A percentile compares a stretch with the other conserved stretches of the same genome.
phyloP scores from a whole-genome alignment of 2,329 filamentous ascomycete species.

The Saccharata proteae region DNA sequence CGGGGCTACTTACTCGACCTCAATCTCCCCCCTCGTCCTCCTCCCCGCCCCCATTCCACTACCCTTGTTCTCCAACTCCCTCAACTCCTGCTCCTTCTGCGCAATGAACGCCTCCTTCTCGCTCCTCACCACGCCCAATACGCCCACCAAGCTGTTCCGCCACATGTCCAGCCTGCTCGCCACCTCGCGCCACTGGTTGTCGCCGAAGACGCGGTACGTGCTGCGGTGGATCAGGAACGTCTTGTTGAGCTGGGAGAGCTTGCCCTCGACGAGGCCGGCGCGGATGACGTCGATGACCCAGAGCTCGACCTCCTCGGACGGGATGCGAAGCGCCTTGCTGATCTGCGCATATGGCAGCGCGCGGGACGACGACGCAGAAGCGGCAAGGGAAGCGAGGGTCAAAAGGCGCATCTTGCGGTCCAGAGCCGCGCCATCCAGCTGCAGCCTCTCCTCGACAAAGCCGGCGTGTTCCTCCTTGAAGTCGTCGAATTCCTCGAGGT shows the following conservation, averaged over 20 bases:
- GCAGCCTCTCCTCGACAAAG: slow-evolving; percentile 67
- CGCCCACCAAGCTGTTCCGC: slow-evolving; percentile 32
- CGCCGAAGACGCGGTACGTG: slow-evolving; percentile 54
- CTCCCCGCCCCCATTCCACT: neutral
- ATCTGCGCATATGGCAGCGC: slow-evolving; percentile 84
- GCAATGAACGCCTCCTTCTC: slow-evolving; percentile 15
- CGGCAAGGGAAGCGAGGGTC: slow-evolving; percentile 81
- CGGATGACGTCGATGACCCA: slow-evolving; percentile 99
- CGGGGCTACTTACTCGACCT: no score
- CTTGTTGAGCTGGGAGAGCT: slow-evolving; percentile 82
- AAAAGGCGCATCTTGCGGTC: slow-evolving; percentile 94
- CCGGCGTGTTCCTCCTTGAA: slow-evolving; percentile 85
- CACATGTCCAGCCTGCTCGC: slow-evolving; percentile 32
- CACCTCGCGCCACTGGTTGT: slow-evolving; percentile 25
- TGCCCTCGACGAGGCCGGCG: slow-evolving; percentile 88
- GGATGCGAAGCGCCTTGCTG: slow-evolving; percentile 71
- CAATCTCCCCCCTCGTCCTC: no score
- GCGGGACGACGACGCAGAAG: slow-evolving; percentile 61
- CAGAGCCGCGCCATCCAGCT: slow-evolving; percentile 58
- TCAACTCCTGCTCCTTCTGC: slow-evolving; percentile 32
- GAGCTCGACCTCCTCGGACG: slow-evolving; percentile 77
- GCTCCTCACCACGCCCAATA: slow-evolving; percentile 42
- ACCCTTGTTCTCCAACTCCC: slow-evolving; percentile 1
- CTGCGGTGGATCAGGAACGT: slow-evolving; percentile 93
- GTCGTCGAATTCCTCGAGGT: slow-evolving; percentile 89